Base-by-base conservation (phyloP, 2,329 filamentous ascomycete genomes). In the Pseudogymnoascus sp. region DNA sequence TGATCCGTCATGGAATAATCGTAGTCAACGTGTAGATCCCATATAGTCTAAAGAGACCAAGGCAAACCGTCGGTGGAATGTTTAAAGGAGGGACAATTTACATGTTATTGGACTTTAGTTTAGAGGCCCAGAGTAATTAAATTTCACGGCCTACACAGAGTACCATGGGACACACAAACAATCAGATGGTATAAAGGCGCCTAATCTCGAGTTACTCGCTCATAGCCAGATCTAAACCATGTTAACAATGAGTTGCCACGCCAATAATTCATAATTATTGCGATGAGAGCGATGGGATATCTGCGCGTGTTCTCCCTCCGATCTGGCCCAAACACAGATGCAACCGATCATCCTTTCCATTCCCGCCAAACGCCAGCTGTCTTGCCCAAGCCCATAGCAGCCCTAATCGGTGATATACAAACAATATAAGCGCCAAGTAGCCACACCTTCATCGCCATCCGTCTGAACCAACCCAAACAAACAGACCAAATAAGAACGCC, bases 341-440 rank as follows among this genome's bases (percentile, higher is more conserved):
- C 47, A 54, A 54, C 28, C 47, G 28, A 54, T 54, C 33, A 54
- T 33, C 16, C n/a, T 18, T 54, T 54, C 47, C 47, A 54, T 33
- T 54, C 33, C 47, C 47, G 28, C 47, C 47, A 54, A 54, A 54
- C 47, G 47, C 47, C 47, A 54, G 47, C 28, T 54, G 47, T 54
- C 47, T 54, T 54, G 47, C 47, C 47, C 28, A 54, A 54, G 28
- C 47, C 47, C 28, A 54, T 54, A 54, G 43, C 43, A 50, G 47
- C 47, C 47, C 25, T 54, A 54, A 54, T 54, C 47, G 47, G 47
- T 54, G 47, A 54, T 54, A 54, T 54, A 54, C 47, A 54, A 54
- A 54, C 28, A 54, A 54, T 54, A 54, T 54, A 54, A 54, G 47
- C 47, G 47, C 47, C 28, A 54, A 54, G 47, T 54, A 54, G 47